Conservation (phyloP, 805 yeast species). For the Candida manassasensis region DNA sequence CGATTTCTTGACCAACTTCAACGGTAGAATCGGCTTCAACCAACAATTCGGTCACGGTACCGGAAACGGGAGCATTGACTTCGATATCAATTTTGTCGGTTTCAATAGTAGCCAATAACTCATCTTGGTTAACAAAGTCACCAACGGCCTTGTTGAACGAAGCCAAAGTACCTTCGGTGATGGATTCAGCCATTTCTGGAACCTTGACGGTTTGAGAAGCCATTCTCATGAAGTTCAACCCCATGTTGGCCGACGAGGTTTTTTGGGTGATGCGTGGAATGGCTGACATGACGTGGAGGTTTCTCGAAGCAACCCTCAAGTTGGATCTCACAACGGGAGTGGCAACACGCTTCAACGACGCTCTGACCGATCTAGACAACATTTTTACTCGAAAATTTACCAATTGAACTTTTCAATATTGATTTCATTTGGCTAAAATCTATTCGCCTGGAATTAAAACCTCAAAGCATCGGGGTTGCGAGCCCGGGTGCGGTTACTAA, state of each 20-base stretch:
- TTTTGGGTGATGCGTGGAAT: no score
- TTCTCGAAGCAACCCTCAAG: neutral
- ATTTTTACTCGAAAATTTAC: slow-evolving; percentile 11
- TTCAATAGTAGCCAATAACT: slow-evolving; percentile 92
- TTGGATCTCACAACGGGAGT: neutral
- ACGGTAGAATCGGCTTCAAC: slow-evolving; percentile 89
- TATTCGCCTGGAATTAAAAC: no score
- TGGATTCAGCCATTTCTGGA: slow-evolving; percentile 98
- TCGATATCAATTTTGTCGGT: slow-evolving; percentile 98
- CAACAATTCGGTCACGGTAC: slow-evolving; percentile 80
- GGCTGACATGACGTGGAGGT: slow-evolving; percentile 4
- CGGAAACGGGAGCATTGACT: slow-evolving; percentile 90
- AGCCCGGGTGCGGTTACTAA: no score
- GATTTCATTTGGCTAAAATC: no score
- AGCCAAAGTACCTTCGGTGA: slow-evolving; percentile 91
- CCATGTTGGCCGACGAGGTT: no score
- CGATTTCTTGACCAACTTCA: slow-evolving; percentile 89
- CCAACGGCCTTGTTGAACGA: slow-evolving; percentile 70
- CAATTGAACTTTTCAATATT: no score
- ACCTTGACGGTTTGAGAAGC: slow-evolving; percentile 65
- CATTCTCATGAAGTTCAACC: slow-evolving; percentile 28
- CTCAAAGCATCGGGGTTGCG: no score
- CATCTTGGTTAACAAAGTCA: slow-evolving; percentile 81
- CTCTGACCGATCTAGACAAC: slow-evolving; percentile 33
- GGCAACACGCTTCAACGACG: slow-evolving; percentile 20